phyloP scores from a whole-genome alignment of 2,329 filamentous ascomycete genomes.

The Epichloe festucae region DNA sequence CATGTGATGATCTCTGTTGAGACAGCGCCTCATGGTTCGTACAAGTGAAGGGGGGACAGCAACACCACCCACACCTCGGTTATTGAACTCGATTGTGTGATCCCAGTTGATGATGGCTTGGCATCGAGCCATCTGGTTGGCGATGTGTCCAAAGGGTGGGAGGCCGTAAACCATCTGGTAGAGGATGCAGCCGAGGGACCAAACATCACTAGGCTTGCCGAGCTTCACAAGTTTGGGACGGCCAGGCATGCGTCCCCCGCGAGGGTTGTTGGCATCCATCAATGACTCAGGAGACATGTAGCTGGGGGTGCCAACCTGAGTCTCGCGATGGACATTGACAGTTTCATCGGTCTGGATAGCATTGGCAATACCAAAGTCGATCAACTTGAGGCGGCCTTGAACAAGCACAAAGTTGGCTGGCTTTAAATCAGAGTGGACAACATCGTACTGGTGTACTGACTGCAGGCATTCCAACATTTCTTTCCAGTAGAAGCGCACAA shows the following conservation, averaged over 20 bases:
- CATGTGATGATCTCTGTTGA: constrained; percentile 48
- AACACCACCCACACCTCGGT: constrained; percentile 52
- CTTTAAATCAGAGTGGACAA: constrained; percentile 94
- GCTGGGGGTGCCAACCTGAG: constrained; percentile 84
- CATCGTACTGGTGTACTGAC: constrained; percentile 77
- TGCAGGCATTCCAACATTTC: constrained; percentile 96
- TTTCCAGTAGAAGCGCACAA: constrained; percentile 97
- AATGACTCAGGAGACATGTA: constrained; percentile 97
- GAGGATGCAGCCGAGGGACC: constrained; percentile 90
- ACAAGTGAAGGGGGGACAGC: constrained; percentile 46
- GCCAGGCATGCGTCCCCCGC: constrained; percentile 30
- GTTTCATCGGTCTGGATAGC: constrained; percentile 93
- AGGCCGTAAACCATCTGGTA: constrained; percentile 98
- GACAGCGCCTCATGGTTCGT: constrained; percentile 48
- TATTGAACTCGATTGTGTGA: constrained; percentile 59
- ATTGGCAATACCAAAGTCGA: constrained; percentile 97
- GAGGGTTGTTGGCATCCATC: constrained; percentile 65
- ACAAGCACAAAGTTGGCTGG: constrained; percentile 95
- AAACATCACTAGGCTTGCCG: constrained; percentile 90
- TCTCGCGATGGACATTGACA: constrained; percentile 92
- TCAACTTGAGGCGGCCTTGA: constrained; percentile 80
- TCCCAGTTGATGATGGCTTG: constrained; percentile 74
- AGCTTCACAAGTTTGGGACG: constrained; percentile 77
- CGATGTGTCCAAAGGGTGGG: constrained; percentile 87
- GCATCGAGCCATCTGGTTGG: constrained; percentile 74